These are phyloP conservation scores for Cutaneotrichosporon sp. DNA, from an alignment of 1,284 basidiomycete species.

Conservation along the genomic window DNA sequence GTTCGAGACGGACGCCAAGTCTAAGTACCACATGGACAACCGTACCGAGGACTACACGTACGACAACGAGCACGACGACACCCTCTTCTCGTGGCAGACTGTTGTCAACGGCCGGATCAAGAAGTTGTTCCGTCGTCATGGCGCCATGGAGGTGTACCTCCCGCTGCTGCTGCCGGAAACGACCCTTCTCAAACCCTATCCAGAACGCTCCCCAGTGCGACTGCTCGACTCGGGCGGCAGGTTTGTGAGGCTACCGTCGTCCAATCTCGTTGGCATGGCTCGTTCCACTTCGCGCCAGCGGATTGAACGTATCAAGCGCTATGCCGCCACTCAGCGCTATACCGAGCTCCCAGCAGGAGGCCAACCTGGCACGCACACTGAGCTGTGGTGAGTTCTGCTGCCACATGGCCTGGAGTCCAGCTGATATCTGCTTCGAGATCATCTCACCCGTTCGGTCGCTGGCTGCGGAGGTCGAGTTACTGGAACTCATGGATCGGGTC, in stretches of 20 bases:
- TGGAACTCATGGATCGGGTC: slow-evolving; percentile 52
- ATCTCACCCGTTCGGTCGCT: slow-evolving; percentile 49
- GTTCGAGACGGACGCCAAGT: slow-evolving; percentile 35
- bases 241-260: slow-evolving; percentile 73
- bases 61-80: slow-evolving; percentile 72
- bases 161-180: slow-evolving; percentile 73
- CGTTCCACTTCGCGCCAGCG: slow-evolving; percentile 73
- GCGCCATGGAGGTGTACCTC: slow-evolving; percentile 77
- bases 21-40: slow-evolving; percentile 63
- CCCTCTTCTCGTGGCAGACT: slow-evolving; percentile 46
- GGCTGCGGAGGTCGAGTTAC: slow-evolving; percentile 51
- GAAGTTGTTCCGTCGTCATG: slow-evolving; percentile 79
- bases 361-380: slow-evolving; percentile 45
- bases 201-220: slow-evolving; percentile 63
- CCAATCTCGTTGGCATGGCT: slow-evolving; percentile 78
- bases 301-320: slow-evolving; percentile 81
- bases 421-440: slow-evolving; percentile 49
- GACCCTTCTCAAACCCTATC: slow-evolving; percentile 60
- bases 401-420: not conserved
- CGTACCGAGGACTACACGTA: slow-evolving; percentile 71
- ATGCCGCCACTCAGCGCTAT: slow-evolving; percentile 74
- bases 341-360: slow-evolving; percentile 44
- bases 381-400: slow-evolving; percentile 41
- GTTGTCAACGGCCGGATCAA: slow-evolving; percentile 73
- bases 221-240: slow-evolving; percentile 82